Conservation (phyloP, 1,139 yeast genomes). For the Candida neerlandica region DNA sequence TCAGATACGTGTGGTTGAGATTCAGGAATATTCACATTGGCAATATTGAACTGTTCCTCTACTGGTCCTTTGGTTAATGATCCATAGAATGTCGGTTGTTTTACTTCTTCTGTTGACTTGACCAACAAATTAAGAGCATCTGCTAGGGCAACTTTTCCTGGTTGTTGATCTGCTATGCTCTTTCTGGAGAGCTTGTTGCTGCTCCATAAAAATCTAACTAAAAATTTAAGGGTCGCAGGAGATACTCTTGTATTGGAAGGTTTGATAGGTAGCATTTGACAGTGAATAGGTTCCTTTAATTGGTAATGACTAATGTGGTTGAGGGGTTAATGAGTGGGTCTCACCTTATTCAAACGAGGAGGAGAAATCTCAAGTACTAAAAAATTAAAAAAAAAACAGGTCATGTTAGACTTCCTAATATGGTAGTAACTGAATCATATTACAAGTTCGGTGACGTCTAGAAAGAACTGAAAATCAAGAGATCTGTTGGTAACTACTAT, state of each 20-base stretch:
- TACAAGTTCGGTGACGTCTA: too few species aligned
- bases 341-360: background rate
- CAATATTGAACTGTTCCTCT: constrained; percentile 26
- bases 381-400: too few species aligned
- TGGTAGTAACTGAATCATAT: background rate
- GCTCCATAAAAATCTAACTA: constrained; percentile 14
- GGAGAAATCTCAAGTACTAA: too few species aligned
- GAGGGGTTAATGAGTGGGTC: background rate
- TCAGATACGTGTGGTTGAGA: constrained; percentile 14
- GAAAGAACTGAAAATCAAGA: too few species aligned
- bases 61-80: constrained; percentile 38
- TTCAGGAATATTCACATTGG: background rate
- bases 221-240: constrained; percentile 8
- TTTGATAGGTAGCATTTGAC: constrained; percentile 2
- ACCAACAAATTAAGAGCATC: constrained; percentile 43
- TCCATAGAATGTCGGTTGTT: constrained; percentile 40
- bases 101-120: constrained; percentile 10
- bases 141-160: constrained; percentile 33
- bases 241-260: constrained; percentile 2
- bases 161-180: background rate
- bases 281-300: background rate
- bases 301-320: background rate
- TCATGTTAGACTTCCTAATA: background rate
- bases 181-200: background rate
- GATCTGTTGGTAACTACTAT: too few species aligned